phyloP scores from a whole-genome alignment of 768 basidiomycete genomes.

The Leucosporidium scottii region DNA sequence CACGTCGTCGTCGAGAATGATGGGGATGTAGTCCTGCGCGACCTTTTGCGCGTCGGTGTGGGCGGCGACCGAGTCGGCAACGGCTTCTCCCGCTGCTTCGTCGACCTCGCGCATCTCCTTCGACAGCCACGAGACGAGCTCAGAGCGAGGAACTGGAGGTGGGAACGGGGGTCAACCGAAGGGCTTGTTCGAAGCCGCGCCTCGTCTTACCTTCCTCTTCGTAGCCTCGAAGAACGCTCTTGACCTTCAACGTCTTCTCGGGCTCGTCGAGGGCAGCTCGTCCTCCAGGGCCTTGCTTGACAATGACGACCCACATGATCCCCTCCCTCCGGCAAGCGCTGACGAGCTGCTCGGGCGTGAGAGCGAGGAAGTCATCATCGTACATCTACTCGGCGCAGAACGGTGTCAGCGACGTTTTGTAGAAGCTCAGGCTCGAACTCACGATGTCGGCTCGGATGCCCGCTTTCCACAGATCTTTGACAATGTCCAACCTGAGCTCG shows the following conservation, averaged over 20 bases:
- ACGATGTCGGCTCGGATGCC: slow-evolving; percentile 38
- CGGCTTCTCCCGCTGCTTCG: slow-evolving; percentile 15
- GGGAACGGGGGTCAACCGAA: too few relatives aligned
- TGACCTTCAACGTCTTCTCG: slow-evolving; percentile 32
- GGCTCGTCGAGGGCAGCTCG: slow-evolving; percentile 8
- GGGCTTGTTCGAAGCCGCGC: too few relatives aligned
- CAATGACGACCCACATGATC: slow-evolving; percentile 38
- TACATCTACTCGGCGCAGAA: slow-evolving; percentile 27
- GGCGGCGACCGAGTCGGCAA: neutral
- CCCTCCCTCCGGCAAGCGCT: slow-evolving; percentile 37
- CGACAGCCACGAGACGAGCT: slow-evolving; percentile 27
- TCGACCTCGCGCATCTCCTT: slow-evolving; percentile 23
- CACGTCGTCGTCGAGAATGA: slow-evolving; percentile 23
- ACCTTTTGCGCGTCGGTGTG: slow-evolving; percentile 10
- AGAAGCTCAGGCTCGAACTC: slow-evolving; percentile 1
- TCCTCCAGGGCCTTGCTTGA: slow-evolving; percentile 23
- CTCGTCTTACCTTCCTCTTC: slow-evolving; percentile 27
- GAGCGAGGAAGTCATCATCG: slow-evolving; percentile 32
- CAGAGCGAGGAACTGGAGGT: slow-evolving; percentile 26
- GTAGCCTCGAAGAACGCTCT: slow-evolving; percentile 16
- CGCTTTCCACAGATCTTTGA: slow-evolving; percentile 37
- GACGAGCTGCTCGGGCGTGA: slow-evolving; percentile 36
- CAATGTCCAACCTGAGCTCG: slow-evolving; percentile 36
- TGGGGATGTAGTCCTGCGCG: slow-evolving; percentile 18
- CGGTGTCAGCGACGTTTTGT: neutral